Evolutionary conservation across 306 rosid genomes (phyloP).

Genomic region (Cotoneaster glaucophyllus): DNA sequence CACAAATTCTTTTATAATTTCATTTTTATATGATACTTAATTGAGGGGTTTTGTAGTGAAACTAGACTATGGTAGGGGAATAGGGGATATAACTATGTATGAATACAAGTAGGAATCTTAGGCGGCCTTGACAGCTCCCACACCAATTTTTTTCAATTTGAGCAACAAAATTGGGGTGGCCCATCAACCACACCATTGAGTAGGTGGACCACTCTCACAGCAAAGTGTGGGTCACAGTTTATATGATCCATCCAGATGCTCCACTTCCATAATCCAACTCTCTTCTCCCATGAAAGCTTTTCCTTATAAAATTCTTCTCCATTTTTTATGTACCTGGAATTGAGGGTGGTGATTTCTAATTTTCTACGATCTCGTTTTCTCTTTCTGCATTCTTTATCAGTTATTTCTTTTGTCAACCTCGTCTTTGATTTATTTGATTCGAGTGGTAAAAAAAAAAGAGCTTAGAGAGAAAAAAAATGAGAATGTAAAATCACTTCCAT

Average conservation of each 20-base stretch:
- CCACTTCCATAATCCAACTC: slow-evolving; percentile 42
- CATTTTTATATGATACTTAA: not conserved
- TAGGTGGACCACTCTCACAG: slow-evolving; percentile 58
- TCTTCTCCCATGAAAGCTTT: slow-evolving; percentile 22
- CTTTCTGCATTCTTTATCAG: no score
- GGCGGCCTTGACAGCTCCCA: slow-evolving; percentile 47
- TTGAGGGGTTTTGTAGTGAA: slow-evolving; percentile 1
- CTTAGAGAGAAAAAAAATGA: no score
- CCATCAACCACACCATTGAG: slow-evolving; percentile 45
- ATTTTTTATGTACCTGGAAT: not conserved
- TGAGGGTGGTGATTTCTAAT: no score
- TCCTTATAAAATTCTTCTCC: not conserved
- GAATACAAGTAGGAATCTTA: slow-evolving; percentile 9
- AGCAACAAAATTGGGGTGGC: slow-evolving; percentile 29
- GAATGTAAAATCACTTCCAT: no score
- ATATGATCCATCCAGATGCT: slow-evolving; percentile 37
- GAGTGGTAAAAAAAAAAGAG: no score
- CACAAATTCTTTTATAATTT: not conserved
- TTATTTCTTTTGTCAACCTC: no score
- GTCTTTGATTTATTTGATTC: no score
- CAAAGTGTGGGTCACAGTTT: slow-evolving; percentile 38
- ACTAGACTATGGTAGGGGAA: not conserved
- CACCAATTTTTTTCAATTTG: not conserved
- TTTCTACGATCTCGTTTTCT: no score
- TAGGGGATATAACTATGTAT: slow-evolving; percentile 1